Evolutionary conservation across 2,329 filamentous ascomycete genomes (phyloP).

Genomic region (Lasiodiplodia gonubiensis): DNA sequence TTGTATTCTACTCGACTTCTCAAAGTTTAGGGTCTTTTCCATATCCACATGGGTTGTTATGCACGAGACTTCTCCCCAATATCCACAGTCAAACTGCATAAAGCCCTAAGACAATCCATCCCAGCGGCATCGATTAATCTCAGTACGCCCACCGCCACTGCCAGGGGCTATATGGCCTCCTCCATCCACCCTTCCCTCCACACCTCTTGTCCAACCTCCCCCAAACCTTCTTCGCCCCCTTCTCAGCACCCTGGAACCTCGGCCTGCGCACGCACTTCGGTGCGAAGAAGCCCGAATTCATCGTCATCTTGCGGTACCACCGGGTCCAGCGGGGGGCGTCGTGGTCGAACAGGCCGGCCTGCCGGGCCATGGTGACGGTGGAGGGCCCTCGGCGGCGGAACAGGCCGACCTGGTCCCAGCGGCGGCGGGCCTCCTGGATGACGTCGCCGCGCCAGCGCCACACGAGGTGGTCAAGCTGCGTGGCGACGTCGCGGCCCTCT

Average conservation of each 20-base stretch:
- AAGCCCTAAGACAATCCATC: not conserved
- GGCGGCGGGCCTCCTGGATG: conserved; percentile 14
- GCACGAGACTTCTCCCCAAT: too few species aligned
- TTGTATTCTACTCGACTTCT: too few species aligned
- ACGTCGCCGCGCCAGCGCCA: conserved; percentile 23
- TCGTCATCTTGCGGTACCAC: not conserved
- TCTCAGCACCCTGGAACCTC: not conserved
- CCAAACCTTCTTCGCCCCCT: not conserved
- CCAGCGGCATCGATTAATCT: not conserved
- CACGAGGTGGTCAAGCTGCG: not conserved
- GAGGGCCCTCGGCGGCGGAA: not conserved
- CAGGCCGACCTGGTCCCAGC: conserved; percentile 16
- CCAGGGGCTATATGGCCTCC: not conserved
- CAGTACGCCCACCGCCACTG: not conserved
- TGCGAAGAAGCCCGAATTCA: not conserved
- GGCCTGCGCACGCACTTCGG: not conserved
- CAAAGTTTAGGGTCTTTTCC: too few species aligned
- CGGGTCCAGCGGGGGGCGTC: not conserved
- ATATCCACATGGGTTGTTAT: too few species aligned
- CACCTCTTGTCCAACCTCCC: not conserved
- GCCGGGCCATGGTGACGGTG: conserved; percentile 2
- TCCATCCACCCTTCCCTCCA: not conserved
- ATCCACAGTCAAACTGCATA: too few species aligned
- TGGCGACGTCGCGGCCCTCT: conserved; percentile 5
- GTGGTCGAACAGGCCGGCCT: conserved; percentile 9